Percentiles rank a stretch among this genome's conserved stretches.
phyloP scores from a whole-genome alignment of 257 asterid species.

The Linaria vulgaris region DNA sequence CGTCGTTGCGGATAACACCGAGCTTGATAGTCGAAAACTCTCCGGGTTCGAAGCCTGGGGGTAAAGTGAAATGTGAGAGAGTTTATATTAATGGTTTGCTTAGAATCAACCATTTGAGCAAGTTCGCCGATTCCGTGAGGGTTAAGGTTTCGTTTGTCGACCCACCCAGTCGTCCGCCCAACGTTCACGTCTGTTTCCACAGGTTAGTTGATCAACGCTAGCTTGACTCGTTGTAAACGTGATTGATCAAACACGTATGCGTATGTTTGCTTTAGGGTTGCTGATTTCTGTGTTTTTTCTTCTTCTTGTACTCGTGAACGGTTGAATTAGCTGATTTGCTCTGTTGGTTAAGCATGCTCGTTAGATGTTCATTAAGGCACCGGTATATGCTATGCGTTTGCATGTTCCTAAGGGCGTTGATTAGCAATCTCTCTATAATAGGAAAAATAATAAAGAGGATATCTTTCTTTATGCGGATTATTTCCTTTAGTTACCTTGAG shows the following conservation, averaged over 20 bases:
- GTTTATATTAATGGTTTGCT: conserved; percentile 67
- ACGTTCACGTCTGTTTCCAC: conserved; percentile 77
- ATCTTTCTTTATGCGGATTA: neutral
- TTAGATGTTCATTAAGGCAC: neutral
- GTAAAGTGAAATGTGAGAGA: conserved; percentile 70
- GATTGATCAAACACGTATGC: conserved; percentile 5
- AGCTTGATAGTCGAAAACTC: conserved; percentile 55
- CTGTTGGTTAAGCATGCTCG: conserved; percentile 4
- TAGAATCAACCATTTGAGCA: conserved; percentile 52
- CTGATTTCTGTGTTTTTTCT: neutral
- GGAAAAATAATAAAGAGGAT: neutral
- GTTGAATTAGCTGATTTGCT: neutral
- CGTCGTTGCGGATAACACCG: conserved; percentile 56
- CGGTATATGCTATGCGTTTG: conserved; percentile 1
- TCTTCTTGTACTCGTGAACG: too few species aligned
- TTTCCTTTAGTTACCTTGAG: neutral
- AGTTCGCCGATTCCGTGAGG: conserved; percentile 65
- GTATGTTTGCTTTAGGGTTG: neutral
- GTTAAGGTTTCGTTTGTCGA: conserved; percentile 52
- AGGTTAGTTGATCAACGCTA: conserved; percentile 51
- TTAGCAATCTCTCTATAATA: too few species aligned
- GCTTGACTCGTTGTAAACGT: neutral
- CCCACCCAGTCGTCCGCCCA: conserved; percentile 44
- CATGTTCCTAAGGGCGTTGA: conserved; percentile 12
- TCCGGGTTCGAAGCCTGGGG: conserved; percentile 80